Percentiles rank a stretch among this genome's conserved stretches.
Evolutionary conservation across 2,329 filamentous ascomycete genomes (phyloP).

Genomic region (Lachnellula arida): DNA sequence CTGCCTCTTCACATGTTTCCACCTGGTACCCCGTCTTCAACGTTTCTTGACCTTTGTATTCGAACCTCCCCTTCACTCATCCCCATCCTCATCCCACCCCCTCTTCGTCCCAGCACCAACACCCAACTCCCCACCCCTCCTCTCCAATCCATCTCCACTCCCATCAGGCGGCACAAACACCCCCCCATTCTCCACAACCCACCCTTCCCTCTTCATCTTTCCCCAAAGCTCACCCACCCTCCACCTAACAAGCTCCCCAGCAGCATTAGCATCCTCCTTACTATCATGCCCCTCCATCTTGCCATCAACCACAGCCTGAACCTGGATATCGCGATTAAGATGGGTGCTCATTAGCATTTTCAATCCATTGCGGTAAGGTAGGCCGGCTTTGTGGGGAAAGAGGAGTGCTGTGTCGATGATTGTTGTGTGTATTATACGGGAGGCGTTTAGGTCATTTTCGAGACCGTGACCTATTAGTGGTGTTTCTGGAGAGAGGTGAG

Average conservation of each 20-base stretch:
- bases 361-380: slow-evolving; percentile 76
- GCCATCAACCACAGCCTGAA: slow-evolving; percentile 60
- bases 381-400: slow-evolving; percentile 70
- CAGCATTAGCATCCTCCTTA: slow-evolving; percentile 82
- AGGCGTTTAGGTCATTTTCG: slow-evolving; percentile 88
- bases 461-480: slow-evolving; percentile 89
- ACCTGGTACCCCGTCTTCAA: too few relatives aligned
- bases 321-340: slow-evolving; percentile 58
- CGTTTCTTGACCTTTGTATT: too few relatives aligned
- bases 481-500: slow-evolving; percentile 68
- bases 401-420: slow-evolving; percentile 83
- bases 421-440: slow-evolving; percentile 77
- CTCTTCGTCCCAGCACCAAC: slow-evolving; percentile 14
- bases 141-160: not conserved
- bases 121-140: not conserved
- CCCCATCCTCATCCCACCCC: slow-evolving; percentile 11
- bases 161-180: slow-evolving; percentile 26
- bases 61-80: not conserved
- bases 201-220: slow-evolving; percentile 60
- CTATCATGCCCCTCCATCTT: slow-evolving; percentile 72
- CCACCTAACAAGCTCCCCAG: slow-evolving; percentile 76
- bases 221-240: slow-evolving; percentile 69
- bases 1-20: too few relatives aligned
- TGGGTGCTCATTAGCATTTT: slow-evolving; percentile 66
- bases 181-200: slow-evolving; percentile 52